Evolutionary conservation across 2,329 filamentous ascomycete genomes (phyloP).

Genomic region (Tolypocladium cylindrosporum): DNA sequence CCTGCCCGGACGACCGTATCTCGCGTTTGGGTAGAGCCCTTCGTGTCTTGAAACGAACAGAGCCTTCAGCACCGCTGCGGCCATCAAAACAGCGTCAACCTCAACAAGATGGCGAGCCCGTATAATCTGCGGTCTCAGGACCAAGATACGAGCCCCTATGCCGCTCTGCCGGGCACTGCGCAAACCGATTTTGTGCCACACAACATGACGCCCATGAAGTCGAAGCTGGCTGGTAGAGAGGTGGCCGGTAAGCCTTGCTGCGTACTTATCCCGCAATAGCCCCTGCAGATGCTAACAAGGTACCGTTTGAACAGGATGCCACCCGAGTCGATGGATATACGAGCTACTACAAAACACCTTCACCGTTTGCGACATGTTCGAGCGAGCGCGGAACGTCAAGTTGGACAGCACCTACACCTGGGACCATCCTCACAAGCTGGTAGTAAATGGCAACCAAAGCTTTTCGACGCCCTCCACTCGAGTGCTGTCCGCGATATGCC

Average conservation of each 20-base stretch:
- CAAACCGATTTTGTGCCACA: slow-evolving; percentile 16
- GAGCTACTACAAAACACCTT: slow-evolving; percentile 28
- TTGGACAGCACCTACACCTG: slow-evolving; percentile 20
- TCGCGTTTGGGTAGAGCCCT: neutral
- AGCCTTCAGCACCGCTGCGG: neutral
- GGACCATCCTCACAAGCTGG: slow-evolving; percentile 25
- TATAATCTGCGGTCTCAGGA: slow-evolving; percentile 19
- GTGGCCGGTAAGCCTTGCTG: slow-evolving; percentile 13
- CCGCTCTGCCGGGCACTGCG: slow-evolving; percentile 21
- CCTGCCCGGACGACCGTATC: neutral
- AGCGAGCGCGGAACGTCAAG: slow-evolving; percentile 19
- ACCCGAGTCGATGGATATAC: slow-evolving; percentile 31
- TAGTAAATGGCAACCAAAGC: slow-evolving; percentile 30
- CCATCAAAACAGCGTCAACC: neutral
- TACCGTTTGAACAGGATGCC: slow-evolving; percentile 16
- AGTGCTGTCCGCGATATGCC: slow-evolving; percentile 26
- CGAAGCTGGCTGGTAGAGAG: slow-evolving; percentile 14
- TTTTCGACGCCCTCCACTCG: slow-evolving; percentile 14
- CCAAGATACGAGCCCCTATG: slow-evolving; percentile 17
- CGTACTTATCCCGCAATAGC: neutral
- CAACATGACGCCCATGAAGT: slow-evolving; percentile 22
- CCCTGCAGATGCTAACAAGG: neutral
- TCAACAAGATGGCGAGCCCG: slow-evolving; percentile 15
- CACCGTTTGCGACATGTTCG: slow-evolving; percentile 23
- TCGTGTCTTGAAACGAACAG: neutral